Percentiles rank a stretch among this genome's conserved stretches.
Conservation (phyloP, 2,329 filamentous ascomycete genomes). For the Phyllosticta citriasiana region DNA sequence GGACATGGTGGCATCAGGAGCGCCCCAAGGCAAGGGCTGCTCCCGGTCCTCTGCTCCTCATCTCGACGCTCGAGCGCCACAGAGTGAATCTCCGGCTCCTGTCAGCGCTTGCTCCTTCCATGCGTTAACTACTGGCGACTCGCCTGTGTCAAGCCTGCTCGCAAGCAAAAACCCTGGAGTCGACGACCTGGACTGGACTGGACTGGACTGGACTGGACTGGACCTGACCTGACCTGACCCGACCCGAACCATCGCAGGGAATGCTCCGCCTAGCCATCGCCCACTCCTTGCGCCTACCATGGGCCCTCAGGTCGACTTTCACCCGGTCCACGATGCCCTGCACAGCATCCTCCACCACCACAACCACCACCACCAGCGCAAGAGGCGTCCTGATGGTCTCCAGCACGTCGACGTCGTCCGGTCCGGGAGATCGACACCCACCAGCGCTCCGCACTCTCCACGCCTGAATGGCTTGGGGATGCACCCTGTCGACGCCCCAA, state of each 20-base stretch:
- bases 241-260: background rate
- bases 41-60: background rate
- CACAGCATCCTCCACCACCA: slow-evolving; percentile 4
- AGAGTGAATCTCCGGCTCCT: background rate
- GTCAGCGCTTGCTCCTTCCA: background rate
- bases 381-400: slow-evolving; percentile 5
- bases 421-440: background rate
- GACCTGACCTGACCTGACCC: background rate
- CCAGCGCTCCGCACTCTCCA: slow-evolving; percentile 8
- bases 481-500: slow-evolving; percentile 5
- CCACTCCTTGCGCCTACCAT: background rate
- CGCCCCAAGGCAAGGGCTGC: background rate
- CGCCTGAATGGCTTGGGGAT: slow-evolving; percentile 9
- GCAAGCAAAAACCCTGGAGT: background rate
- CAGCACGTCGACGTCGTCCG: background rate
- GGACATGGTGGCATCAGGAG: background rate
- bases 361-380: slow-evolving; percentile 3
- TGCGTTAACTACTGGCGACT: background rate
- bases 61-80: background rate
- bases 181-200: background rate
- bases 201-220: background rate
- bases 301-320: background rate
- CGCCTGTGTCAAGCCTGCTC: background rate
- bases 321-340: background rate
- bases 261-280: background rate